Base-by-base conservation (phyloP, 306 rosid species). In the Begonia peltatifolia region DNA sequence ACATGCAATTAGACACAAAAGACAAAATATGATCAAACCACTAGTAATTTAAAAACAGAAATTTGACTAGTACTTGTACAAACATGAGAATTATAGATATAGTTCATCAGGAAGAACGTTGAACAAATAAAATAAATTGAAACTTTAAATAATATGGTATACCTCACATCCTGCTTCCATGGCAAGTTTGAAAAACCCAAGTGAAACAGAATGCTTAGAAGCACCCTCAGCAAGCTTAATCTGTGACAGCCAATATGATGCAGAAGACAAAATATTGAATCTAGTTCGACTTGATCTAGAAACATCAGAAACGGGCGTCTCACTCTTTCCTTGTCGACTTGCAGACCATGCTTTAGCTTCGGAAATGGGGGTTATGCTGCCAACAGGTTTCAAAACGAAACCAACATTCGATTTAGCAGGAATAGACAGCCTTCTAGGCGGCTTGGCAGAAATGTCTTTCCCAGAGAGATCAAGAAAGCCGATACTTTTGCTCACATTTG, bases 111-210 rank as follows among this genome's bases (percentile, higher is more conserved):
- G 38, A 7, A 30, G 38, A 30, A 30, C 6, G 38, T 5, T 30
- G 8, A 30, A 30, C 38, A 4, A 30, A 30, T 30, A 30, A 30
- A 30, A 30, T 30, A 5, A 30, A 30, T 30, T 30, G 38, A 5
- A 30, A 30, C 38, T 30, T 30, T 30, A 30, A 30, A 30, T 30
- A 30, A 30, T 1, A 30, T 30, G 7, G 38, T 30, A 15, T 77
- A 90, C 97, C 94, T 85, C 89, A 58, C 90, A 78, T 53, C 86
- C 84, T 48, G 94, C 87, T 59, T 85, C 92, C 59, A 85, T 66
- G 30, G 97, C 94, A 14, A 90, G 62, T 65, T 78, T 90, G 73
- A 90, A 90, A 58, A 90, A 78, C 17, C 92, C 97, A 47, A 90
- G 82, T 16, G 95, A 85, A 72, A 90, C 56, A 6, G 70, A 70